phyloP scores from a whole-genome alignment of 805 yeast species.

The Candida maris region DNA sequence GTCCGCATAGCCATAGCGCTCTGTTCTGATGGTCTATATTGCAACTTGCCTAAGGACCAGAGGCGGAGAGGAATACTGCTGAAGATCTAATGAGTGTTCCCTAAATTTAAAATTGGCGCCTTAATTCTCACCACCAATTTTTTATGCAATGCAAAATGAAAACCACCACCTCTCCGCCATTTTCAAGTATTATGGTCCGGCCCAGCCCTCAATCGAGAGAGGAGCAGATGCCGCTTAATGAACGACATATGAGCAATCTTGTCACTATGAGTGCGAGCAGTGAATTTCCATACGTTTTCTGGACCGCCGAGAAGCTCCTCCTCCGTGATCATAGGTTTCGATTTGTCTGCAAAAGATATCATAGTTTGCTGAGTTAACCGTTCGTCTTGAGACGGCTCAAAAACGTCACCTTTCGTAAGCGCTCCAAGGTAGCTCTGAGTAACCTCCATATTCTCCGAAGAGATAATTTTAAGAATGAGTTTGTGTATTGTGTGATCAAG shows the following conservation, averaged over 20 bases:
- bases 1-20: constrained; percentile 1
- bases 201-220: neutral
- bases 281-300: constrained; percentile 27
- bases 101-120: neutral
- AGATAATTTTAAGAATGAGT: constrained; percentile 52
- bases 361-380: constrained; percentile 18
- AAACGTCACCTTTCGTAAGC: constrained; percentile 32
- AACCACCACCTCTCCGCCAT: no score
- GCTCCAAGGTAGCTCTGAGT: constrained; percentile 29
- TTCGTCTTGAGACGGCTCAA: constrained; percentile 22
- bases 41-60: no score
- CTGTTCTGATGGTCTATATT: no score
- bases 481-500: constrained; percentile 50
- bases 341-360: constrained; percentile 15
- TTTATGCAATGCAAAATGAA: no score
- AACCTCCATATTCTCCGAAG: constrained; percentile 44
- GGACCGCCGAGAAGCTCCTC: constrained; percentile 28
- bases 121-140: no score
- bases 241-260: constrained; percentile 33
- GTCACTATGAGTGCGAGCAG: constrained; percentile 22
- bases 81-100: no score
- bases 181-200: no score
- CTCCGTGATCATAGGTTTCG: constrained; percentile 26
- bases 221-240: constrained; percentile 21
- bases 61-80: no score